Base-by-base conservation (phyloP, 495 filamentous ascomycete genomes). In the Astrothelium macrocarpum region DNA sequence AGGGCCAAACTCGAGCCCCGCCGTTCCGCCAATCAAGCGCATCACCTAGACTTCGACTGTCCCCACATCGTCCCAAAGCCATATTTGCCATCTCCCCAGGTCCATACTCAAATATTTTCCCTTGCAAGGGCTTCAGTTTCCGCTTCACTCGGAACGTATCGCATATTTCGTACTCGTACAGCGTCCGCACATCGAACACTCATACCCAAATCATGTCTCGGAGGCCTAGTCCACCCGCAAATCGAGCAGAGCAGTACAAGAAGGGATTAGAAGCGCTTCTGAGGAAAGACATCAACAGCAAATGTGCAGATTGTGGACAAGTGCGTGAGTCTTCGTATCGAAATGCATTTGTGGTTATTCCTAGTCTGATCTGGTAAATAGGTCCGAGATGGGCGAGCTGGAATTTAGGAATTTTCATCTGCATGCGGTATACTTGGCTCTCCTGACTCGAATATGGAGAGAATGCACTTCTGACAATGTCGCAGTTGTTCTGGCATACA, bases 331-430 rank as follows among this genome's bases (percentile, higher is more conserved):
- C 36, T 39, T 2, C 7, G n/a, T 23, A 1, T 9, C 29, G 4
- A 53, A 9, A 46, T 2, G 59, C 11, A 20, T 1, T 58, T n/a
- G 31, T 12, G 18, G 18, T 56, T 56, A 14, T 60, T 64, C 66
- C 73, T 56, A 59, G 29, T 49, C 43, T 25, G 25, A 56, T 56
- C n/a, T 4, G 10, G 5, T 29, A 18, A 39, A 68, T 58, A 95
- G 90, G 95, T 78, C 95, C 94, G 65, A 84, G 95, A 87, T 98
- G 94, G 94, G 94, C 95, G 1, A 95, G 90, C 69, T 97, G 94
- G 92, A 97, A 96, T 72, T 75, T 96, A 61, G 92, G 92, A 61
- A 86, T 97, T 68, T 98, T 98, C 72, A 79, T 98, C 67, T 98
- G 94, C 77, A 97, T 98, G 72, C 88, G 93, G 80, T 82, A 70